Conservation (phyloP, 495 filamentous ascomycete species). For the Aspergillus homomorphus region DNA sequence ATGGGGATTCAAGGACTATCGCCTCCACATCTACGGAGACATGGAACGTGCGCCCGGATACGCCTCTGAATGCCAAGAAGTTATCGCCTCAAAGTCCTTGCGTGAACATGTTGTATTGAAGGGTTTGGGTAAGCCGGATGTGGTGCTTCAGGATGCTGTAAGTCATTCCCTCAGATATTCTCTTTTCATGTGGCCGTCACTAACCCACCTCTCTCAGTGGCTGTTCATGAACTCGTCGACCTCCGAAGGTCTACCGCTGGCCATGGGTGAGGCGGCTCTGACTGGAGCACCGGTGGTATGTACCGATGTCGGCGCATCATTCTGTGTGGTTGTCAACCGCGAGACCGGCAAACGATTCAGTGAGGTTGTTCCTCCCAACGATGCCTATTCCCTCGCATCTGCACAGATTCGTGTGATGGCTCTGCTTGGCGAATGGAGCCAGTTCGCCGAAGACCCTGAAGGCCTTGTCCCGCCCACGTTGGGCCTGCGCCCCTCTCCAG, state of each 20-base stretch:
- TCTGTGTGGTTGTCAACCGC: conserved; percentile 57
- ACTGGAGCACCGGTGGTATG: conserved; percentile 61
- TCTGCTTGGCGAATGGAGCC: conserved; percentile 55
- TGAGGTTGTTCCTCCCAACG: conserved; percentile 60
- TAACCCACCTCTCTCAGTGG: conserved; percentile 33
- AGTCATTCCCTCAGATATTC: not conserved
- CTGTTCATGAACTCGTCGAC: conserved; percentile 65
- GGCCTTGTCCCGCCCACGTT: conserved; percentile 36
- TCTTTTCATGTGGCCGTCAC: not conserved
- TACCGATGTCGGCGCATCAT: conserved; percentile 62
- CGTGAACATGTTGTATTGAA: conserved; percentile 49
- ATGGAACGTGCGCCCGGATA: conserved; percentile 56
- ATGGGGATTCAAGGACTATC: conserved; percentile 61
- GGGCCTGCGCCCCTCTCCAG: conserved; percentile 40
- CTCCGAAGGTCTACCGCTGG: conserved; percentile 60
- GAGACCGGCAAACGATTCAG: conserved; percentile 53
- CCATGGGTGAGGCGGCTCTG: conserved; percentile 60
- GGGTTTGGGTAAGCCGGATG: conserved; percentile 50
- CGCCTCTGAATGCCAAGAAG: conserved; percentile 57
- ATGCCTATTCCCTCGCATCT: conserved; percentile 51
- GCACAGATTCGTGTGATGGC: conserved; percentile 59
- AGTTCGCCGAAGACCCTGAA: conserved; percentile 46
- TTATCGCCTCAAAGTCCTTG: conserved; percentile 57
- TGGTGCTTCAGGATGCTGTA: conserved; percentile 18
- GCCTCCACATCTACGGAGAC: conserved; percentile 59